Evolutionary conservation across 305 asterid genomes (phyloP).

Genomic region (Fraxinus baroniana): DNA sequence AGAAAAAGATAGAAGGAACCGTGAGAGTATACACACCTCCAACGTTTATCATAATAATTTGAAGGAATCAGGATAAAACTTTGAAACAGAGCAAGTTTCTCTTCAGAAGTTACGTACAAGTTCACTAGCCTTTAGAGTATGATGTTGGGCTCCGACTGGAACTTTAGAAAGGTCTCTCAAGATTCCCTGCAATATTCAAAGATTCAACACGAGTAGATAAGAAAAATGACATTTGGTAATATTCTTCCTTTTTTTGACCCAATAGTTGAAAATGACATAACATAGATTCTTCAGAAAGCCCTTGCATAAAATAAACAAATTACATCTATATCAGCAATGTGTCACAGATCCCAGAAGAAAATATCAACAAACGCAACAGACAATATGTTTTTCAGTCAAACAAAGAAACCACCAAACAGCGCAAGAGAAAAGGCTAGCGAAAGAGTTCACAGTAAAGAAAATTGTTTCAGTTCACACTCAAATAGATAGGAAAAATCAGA

Average conservation of each 20-base stretch:
- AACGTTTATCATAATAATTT: background rate
- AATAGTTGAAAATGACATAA: background rate
- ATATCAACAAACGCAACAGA: background rate
- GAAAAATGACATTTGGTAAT: background rate
- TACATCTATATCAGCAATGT: background rate
- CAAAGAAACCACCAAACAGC: background rate
- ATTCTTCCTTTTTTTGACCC: background rate
- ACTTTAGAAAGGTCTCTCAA: constrained; percentile 72
- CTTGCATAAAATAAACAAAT: background rate
- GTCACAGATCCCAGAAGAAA: background rate
- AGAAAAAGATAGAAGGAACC: background rate
- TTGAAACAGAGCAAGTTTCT: background rate
- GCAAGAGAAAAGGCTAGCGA: background rate
- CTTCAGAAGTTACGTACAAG: constrained; percentile 10
- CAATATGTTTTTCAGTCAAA: background rate
- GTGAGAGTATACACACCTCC: background rate
- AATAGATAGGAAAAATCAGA: background rate
- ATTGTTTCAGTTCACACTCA: background rate
- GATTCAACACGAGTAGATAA: background rate
- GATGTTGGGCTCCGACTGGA: constrained; percentile 54
- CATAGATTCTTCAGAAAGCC: background rate
- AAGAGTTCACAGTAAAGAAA: background rate
- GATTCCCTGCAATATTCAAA: constrained; percentile 61
- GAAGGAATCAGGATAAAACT: constrained; percentile 3
- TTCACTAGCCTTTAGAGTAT: constrained; percentile 35